Evolutionary conservation across 768 basidiomycete species (phyloP).

Genomic region (Termitomyces sp.): DNA sequence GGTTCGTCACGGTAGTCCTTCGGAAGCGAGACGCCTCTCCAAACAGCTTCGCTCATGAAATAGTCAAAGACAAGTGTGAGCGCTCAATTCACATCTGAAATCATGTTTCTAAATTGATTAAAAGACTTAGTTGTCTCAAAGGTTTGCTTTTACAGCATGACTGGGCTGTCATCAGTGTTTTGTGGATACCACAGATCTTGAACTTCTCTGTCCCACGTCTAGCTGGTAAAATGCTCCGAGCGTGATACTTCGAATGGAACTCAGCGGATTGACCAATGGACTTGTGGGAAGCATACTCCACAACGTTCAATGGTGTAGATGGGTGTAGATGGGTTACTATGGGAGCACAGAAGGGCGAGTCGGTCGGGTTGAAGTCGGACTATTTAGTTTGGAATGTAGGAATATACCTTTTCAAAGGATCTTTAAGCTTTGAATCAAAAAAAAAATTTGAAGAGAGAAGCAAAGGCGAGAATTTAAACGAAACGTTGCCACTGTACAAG

Average conservation of each 20-base stretch:
- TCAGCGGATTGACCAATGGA: not conserved
- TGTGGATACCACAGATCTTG: not conserved
- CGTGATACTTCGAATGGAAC: not conserved
- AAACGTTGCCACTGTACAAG: not conserved
- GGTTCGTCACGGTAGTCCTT: not conserved
- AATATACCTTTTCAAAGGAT: not conserved
- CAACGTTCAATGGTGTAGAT: not conserved
- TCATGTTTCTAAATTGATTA: not conserved
- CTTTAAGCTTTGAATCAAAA: not conserved
- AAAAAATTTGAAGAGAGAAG: not conserved
- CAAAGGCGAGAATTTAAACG: not conserved
- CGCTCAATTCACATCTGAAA: not conserved
- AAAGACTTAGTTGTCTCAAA: not conserved
- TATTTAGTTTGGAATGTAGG: not conserved
- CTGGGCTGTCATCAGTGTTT: not conserved
- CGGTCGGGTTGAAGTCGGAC: not conserved
- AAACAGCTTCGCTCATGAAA: conserved; percentile 4
- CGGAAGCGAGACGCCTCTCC: not conserved
- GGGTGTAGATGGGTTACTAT: not conserved
- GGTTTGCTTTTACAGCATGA: not conserved
- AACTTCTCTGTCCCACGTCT: not conserved
- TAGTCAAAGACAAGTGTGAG: not conserved
- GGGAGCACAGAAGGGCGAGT: not conserved
- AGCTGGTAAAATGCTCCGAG: not conserved
- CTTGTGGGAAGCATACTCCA: not conserved